Base-by-base conservation (phyloP, 1,284 basidiomycete species). In the Cryptococcus floricola region DNA sequence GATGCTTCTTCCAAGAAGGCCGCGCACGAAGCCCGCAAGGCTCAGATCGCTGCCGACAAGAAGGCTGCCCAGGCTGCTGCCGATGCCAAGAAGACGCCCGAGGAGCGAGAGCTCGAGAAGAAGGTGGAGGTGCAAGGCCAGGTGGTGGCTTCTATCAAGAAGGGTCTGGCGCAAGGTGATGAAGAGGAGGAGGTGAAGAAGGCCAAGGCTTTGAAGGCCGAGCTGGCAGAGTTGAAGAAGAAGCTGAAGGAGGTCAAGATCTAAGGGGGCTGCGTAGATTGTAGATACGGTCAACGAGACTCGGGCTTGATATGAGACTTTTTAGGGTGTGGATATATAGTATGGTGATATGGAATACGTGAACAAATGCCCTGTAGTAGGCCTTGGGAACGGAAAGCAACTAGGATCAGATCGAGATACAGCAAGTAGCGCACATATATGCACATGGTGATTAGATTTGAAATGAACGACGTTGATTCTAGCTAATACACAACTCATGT, bases 91-190 rank as follows among this genome's bases (percentile, higher is more conserved):
- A 73, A 77, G 65, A 70, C 74, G 12, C 73, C 75, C 3, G 79
- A 80, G 57, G 73, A 79, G 63, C 71, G 69, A 44, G 70, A 68
- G 25, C 63, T 76, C 44, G 75, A 78, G 76, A 82, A 81, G 53
- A 85, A 85, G 79, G 81, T 94, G 45, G 80, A 84, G 34, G 83
- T 83, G 48, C 90, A 94, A 73, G 89, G 88, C 0, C 81, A 84
- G 53, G 67, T 81, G 19, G 87, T 94, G 19, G 82, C 89, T 41
- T 75, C 79, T 12, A 81, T 87, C 28, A 89, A 87, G 77, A 84
- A 81, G 23, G 81, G 84, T 31, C 84, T 85, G 65, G 70, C 82
- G 14, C 78, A 80, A 58, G 80, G 78, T 67, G 65, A 78, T 66
- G 65, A 77, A 7, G 77, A 71, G 34, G 69, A 66, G 39, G 84